A percentile compares a stretch with the other conserved stretches of the same genome.
Evolutionary conservation across 495 filamentous ascomycete genomes (phyloP).

Genomic region (Penicillium arizonense): DNA sequence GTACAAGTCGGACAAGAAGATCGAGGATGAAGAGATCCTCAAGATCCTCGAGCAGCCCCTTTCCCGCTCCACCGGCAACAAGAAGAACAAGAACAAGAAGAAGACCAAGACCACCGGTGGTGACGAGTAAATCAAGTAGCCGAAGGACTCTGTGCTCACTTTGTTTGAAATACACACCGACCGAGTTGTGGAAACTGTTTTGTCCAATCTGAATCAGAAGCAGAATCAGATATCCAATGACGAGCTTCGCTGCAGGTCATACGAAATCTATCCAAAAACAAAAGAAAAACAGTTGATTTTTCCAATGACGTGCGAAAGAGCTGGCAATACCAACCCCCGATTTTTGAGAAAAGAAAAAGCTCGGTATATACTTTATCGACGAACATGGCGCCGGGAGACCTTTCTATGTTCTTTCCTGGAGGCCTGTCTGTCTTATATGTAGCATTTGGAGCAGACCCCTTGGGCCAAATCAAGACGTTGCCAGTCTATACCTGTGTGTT

Average conservation of each 20-base stretch:
- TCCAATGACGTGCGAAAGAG: constrained; percentile 6
- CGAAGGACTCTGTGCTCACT: constrained; percentile 6
- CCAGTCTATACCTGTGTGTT: constrained; percentile 1
- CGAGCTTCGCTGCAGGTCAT: constrained; percentile 13
- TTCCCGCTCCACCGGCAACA: constrained; percentile 68
- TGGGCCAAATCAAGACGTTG: constrained; percentile 8
- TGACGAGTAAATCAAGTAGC: constrained; percentile 50
- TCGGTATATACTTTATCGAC: constrained; percentile 11
- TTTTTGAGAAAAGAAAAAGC: neutral
- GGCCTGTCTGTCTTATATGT: constrained; percentile 5
- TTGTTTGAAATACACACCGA: constrained; percentile 13
- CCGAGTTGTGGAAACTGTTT: constrained; percentile 8
- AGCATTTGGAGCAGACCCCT: constrained; percentile 9
- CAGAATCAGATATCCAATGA: constrained; percentile 29
- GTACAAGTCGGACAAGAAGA: constrained; percentile 94
- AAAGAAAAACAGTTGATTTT: constrained; percentile 11
- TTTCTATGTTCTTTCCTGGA: neutral
- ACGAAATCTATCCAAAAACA: constrained; percentile 15
- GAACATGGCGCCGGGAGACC: neutral
- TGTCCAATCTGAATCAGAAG: constrained; percentile 17
- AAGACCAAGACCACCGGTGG: constrained; percentile 75
- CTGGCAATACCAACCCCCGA: constrained; percentile 6
- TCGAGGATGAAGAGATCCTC: constrained; percentile 90
- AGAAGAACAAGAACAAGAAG: constrained; percentile 79
- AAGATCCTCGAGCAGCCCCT: constrained; percentile 88